Percentiles rank a stretch among this genome's conserved stretches.
These are phyloP conservation scores for Paracorniculantispora psalliotae DNA, from an alignment of 2,329 filamentous ascomycete species.

Conservation along the genomic window DNA sequence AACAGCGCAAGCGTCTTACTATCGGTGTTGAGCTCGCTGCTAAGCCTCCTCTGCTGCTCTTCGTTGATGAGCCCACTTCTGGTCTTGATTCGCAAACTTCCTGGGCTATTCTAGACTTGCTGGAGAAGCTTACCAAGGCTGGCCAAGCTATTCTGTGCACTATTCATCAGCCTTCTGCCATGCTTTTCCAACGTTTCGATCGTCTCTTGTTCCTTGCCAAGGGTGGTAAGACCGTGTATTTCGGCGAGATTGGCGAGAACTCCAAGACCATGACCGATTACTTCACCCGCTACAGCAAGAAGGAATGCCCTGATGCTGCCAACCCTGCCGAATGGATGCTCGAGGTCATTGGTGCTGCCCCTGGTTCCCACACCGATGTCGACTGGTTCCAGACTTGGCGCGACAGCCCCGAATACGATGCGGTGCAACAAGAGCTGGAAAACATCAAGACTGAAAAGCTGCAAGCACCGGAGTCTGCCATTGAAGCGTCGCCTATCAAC, in stretches of 20 bases:
- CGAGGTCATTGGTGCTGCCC: constrained; percentile 57
- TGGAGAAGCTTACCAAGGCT: constrained; percentile 83
- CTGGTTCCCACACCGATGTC: constrained; percentile 57
- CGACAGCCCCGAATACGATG: constrained; percentile 49
- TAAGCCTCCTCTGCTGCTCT: constrained; percentile 82
- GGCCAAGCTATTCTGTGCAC: constrained; percentile 95
- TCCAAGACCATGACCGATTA: constrained; percentile 65
- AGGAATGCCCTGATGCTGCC: constrained; percentile 58
- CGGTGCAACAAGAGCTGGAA: constrained; percentile 53
- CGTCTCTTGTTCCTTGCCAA: constrained; percentile 71
- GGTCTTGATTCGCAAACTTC: constrained; percentile 91
- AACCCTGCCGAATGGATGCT: constrained; percentile 85
- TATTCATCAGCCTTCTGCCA: constrained; percentile 94
- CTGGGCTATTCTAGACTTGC: constrained; percentile 82
- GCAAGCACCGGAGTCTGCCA: constrained; percentile 15
- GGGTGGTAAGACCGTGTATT: constrained; percentile 76
- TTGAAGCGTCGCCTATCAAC: constrained; percentile 20
- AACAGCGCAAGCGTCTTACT: constrained; percentile 72
- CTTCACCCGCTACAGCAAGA: constrained; percentile 69
- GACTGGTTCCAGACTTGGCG: constrained; percentile 63
- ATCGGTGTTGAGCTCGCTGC: constrained; percentile 96
- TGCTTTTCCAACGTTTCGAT: constrained; percentile 90
- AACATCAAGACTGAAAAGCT: constrained; percentile 48
- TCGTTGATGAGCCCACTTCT: constrained; percentile 92
- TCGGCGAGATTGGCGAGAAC: constrained; percentile 70